Evolutionary conservation across 345 rosid species (phyloP), one percentile per base, ranked within the genome.

Genomic region (Citrus sp.): DNA sequence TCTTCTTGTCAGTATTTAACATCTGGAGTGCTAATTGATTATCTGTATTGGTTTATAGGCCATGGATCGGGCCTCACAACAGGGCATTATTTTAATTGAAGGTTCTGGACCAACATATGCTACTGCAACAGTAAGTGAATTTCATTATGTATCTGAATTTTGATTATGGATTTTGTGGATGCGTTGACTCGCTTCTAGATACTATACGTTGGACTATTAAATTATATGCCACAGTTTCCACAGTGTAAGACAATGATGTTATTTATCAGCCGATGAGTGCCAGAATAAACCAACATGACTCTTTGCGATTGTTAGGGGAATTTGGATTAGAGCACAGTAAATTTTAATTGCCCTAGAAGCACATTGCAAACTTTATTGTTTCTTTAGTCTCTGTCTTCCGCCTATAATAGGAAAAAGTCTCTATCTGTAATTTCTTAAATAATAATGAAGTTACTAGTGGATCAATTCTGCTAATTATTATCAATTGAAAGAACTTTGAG

Each of bases 51-150:
- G 54, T 10, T 71, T 79, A 40, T 81, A 94, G 98, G 98, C 98
- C 70, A 95, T 95, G 97, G 91, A 86, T 77, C 78, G 79, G 74
- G 98, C 95, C 77, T 88, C 90, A 13, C 78, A 90, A 76, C 78
- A 89, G 62, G 98, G 98, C 76, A 80, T 93, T 80, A 89, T 93
- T 58, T 81, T 82, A 75, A 93, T 95, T 35, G 98, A 95, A 42
- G 91, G 98, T 38, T 87, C 95, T 18, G 98, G 95, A 79, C 98
- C 97, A 78, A 95, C 98, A 58, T 95, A 95, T 84, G 98, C 98
- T 68, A 95, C 98, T 85, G 62, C 90, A 24, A 89, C 90, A 10
- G 98, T 93, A 83, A 86, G 90, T 87, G 28, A 70, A 25, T 79
- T 70, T 42, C 71, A 58, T 80, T 42, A 37, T 5, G 64, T 51